Conservation (phyloP, 2,329 filamentous ascomycete genomes). For the Clonostachys sp. region DNA sequence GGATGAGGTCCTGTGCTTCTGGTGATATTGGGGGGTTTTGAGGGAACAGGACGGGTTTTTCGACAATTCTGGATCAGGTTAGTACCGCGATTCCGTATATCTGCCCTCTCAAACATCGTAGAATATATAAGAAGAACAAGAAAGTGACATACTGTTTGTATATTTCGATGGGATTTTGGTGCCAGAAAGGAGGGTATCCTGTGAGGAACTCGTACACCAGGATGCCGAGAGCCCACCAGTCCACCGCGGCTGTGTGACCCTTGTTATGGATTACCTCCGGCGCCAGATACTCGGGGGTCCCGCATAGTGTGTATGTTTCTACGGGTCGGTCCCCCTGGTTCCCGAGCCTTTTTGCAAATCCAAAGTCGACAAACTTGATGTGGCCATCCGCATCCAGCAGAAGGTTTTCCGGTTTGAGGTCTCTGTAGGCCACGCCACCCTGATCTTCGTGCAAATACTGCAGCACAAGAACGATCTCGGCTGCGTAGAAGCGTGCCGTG, state of each 20-base stretch:
- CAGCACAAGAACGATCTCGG: conserved; percentile 77
- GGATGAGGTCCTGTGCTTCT: conserved; percentile 71
- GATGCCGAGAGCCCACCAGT: conserved; percentile 86
- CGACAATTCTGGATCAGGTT: conserved; percentile 58
- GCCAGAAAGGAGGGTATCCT: conserved; percentile 83
- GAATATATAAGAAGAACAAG: background rate
- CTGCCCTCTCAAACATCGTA: no score
- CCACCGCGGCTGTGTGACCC: conserved; percentile 70
- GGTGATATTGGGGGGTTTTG: conserved; percentile 59
- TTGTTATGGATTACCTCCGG: conserved; percentile 83
- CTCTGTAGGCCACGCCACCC: conserved; percentile 73
- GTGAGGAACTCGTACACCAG: conserved; percentile 82
- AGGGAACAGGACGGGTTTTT: conserved; percentile 72
- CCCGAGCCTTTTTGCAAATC: conserved; percentile 76
- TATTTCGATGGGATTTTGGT: conserved; percentile 81
- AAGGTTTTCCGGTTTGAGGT: conserved; percentile 80
- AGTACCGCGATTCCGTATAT: background rate
- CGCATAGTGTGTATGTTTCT: conserved; percentile 80
- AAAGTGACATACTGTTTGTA: conserved; percentile 64
- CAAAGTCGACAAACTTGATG: conserved; percentile 80
- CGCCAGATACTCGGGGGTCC: conserved; percentile 79
- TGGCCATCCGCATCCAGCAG: conserved; percentile 74
- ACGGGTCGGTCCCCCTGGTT: conserved; percentile 40
- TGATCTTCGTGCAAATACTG: conserved; percentile 77
- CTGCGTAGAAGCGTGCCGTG: conserved; percentile 76